phyloP scores from a whole-genome alignment of 2,329 filamentous ascomycete genomes.

The Botrytis paeoniae region DNA sequence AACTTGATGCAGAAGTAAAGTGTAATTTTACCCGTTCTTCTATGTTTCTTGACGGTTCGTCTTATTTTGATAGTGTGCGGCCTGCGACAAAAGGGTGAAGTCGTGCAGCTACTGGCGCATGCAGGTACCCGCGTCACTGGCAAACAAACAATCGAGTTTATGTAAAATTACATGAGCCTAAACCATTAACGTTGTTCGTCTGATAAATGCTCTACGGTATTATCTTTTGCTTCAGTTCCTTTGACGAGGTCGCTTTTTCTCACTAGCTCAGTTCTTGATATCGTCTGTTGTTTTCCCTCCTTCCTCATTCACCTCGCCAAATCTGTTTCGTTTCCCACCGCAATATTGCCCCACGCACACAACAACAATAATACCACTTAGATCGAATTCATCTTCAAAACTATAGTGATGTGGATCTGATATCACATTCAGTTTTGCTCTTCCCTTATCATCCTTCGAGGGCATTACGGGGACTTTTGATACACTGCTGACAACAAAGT shows the following conservation, averaged over 20 bases:
- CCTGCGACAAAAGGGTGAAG: background rate
- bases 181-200: background rate
- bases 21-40: background rate
- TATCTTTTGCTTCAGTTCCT: background rate
- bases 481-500: background rate
- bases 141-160: background rate
- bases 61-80: background rate
- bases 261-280: background rate
- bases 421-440: background rate
- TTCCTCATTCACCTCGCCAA: background rate
- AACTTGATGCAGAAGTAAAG: background rate
- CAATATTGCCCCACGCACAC: background rate
- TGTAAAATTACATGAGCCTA: background rate
- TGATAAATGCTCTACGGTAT: background rate
- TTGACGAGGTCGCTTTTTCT: background rate
- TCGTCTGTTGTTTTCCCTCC: slow-evolving; percentile 1
- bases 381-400: background rate
- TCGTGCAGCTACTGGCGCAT: background rate
- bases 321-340: background rate
- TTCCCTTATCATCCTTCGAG: background rate
- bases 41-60: background rate
- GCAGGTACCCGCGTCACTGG: background rate
- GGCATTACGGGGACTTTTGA: background rate
- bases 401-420: background rate
- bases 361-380: background rate